Evolutionary conservation across 129 eudicot genomes (phyloP).

Genomic region (Lactuca saligna): DNA sequence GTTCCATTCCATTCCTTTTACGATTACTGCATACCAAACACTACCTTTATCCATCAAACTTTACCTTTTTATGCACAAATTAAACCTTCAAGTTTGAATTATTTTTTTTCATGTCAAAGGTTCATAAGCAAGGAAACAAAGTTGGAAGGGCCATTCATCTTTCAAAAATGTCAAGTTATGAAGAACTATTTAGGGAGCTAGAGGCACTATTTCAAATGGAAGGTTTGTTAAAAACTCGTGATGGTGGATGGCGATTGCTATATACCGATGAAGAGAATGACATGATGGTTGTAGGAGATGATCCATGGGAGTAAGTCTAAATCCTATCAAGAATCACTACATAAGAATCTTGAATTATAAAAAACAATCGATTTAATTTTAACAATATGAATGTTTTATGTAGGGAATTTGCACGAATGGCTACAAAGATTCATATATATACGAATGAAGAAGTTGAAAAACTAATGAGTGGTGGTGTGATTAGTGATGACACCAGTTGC

Average conservation of each 20-base stretch:
- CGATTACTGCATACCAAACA: not conserved
- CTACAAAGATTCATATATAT: slow-evolving; percentile 77
- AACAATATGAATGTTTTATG: slow-evolving; percentile 18
- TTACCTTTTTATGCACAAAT: not conserved
- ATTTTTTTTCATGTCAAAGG: slow-evolving; percentile 43
- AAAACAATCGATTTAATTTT: too few species aligned
- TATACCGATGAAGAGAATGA: slow-evolving; percentile 81
- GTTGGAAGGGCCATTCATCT: slow-evolving; percentile 94
- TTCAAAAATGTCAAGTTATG: slow-evolving; percentile 58
- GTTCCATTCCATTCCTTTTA: not conserved
- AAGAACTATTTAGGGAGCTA: slow-evolving; percentile 66
- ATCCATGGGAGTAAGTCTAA: slow-evolving; percentile 88
- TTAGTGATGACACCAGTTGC: slow-evolving; percentile 86
- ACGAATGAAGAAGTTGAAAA: slow-evolving; percentile 92
- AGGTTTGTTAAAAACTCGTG: slow-evolving; percentile 56
- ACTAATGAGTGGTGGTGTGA: slow-evolving; percentile 67
- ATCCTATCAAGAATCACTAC: slow-evolving; percentile 8
- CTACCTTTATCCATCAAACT: not conserved
- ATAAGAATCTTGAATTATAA: too few species aligned
- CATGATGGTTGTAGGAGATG: slow-evolving; percentile 90
- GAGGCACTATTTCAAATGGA: slow-evolving; percentile 83
- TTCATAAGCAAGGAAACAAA: slow-evolving; percentile 90
- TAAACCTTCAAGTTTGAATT: not conserved
- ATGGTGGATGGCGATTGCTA: slow-evolving; percentile 65
- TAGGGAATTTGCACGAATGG: slow-evolving; percentile 82